These are phyloP conservation scores for Triadica sebifera DNA, from an alignment of 345 rosid genomes.

Conservation along the genomic window DNA sequence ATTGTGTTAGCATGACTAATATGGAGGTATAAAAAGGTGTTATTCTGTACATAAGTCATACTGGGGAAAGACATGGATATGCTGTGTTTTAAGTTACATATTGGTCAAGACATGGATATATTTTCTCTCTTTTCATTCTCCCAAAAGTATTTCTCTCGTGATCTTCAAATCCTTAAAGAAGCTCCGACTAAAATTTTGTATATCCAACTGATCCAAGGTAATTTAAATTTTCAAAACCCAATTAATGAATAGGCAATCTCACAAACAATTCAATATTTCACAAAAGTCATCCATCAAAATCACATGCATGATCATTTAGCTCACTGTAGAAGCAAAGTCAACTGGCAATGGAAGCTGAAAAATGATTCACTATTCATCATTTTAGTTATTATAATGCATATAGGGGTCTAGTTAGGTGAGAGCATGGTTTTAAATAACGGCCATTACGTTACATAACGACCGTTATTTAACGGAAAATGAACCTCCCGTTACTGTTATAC, in stretches of 20 bases:
- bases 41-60: not conserved
- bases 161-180: not conserved
- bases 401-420: not conserved
- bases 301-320: not conserved
- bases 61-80: too few species aligned
- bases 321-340: not conserved
- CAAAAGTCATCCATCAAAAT: not conserved
- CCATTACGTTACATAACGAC: too few species aligned
- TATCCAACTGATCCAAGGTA: not conserved
- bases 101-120: not conserved
- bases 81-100: not conserved
- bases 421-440: too few species aligned
- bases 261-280: not conserved
- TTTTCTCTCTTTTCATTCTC: not conserved
- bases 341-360: not conserved
- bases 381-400: not conserved
- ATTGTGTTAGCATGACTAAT: not conserved
- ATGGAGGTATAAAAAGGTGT: not conserved
- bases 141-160: not conserved
- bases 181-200: not conserved
- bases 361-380: not conserved
- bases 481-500: too few species aligned
- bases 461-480: too few species aligned
- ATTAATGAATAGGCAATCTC: not conserved
- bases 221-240: not conserved